These are phyloP conservation scores for Alternaria triticina DNA, from an alignment of 2,329 filamentous ascomycete genomes.

Conservation along the genomic window DNA sequence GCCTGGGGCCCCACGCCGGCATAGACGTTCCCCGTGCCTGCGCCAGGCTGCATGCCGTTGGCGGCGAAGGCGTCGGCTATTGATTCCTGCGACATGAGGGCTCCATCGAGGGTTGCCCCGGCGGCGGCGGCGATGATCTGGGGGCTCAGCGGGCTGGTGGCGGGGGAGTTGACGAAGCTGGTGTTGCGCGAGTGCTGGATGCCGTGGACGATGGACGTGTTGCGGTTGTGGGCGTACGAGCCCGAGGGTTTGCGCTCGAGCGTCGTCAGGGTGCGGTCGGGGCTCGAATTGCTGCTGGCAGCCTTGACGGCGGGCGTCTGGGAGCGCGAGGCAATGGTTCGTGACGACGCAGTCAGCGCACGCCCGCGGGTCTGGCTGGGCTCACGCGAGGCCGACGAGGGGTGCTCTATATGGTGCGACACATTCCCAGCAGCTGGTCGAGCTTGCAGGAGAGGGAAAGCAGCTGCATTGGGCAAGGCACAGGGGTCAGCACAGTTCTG, in stretches of 20 bases:
- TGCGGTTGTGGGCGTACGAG: slow-evolving; percentile 86
- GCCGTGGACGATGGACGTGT: slow-evolving; percentile 97
- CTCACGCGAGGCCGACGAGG: slow-evolving; percentile 48
- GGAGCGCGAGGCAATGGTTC: slow-evolving; percentile 52
- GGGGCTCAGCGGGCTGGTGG: slow-evolving; percentile 81
- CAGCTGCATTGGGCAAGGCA: slow-evolving; percentile 38
- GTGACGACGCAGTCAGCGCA: slow-evolving; percentile 52
- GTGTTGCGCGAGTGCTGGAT: slow-evolving; percentile 91
- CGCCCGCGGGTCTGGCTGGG: slow-evolving; percentile 54
- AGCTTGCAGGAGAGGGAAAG: slow-evolving; percentile 49
- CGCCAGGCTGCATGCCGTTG: slow-evolving; percentile 31
- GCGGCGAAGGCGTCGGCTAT: slow-evolving; percentile 45
- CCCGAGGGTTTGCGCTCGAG: slow-evolving; percentile 59
- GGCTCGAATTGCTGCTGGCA: slow-evolving; percentile 44
- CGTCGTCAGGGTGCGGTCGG: slow-evolving; percentile 42
- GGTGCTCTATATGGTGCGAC: slow-evolving; percentile 47
- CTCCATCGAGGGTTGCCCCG: slow-evolving; percentile 46
- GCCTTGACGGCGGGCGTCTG: slow-evolving; percentile 50
- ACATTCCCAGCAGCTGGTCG: slow-evolving; percentile 46
- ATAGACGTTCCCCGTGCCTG: slow-evolving; percentile 19
- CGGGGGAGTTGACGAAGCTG: slow-evolving; percentile 79
- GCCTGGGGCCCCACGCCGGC: slow-evolving; percentile 8
- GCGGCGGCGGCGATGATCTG: slow-evolving; percentile 72
- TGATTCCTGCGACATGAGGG: slow-evolving; percentile 50
- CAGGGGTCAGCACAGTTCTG: slow-evolving; percentile 40